Evolutionary conservation across 306 rosid genomes (phyloP), one percentile per base, ranked within the genome.

Genomic region (Senna siamea): DNA sequence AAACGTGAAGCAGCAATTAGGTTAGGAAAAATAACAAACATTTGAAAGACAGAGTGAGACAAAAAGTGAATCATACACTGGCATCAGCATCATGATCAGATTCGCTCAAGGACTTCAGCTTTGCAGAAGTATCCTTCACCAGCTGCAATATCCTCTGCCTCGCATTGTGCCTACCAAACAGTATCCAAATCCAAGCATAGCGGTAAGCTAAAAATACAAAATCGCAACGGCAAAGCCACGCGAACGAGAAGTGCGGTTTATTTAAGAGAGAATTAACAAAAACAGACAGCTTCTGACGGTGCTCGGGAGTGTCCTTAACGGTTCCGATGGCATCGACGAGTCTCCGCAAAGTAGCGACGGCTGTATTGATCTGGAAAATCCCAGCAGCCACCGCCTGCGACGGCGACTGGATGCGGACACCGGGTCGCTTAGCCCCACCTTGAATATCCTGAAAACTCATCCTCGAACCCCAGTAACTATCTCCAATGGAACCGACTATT

Each of bases 361-460:
- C 87, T 11, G 94, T 88, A 78, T 91, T 91, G 82, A 91, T 87
- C 92, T 91, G 94, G 81, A 87, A 91, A 77, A 91, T 88, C 41
- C 87, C 92, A 40, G 94, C 87, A 5, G 94, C 90, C 43, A 91
- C 76, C 38, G 87, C 92, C 78, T 88, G 96, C 9, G 93, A 78
- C 20, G 82, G 91, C 51, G 73, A 51, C 57, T 34, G 30, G 22
- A 20, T 68, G 50, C 60, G 73, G 3, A 30, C 9, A 34, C 3
- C 18, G 7, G 73, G 60, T 34, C 60, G 32, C 60, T 11, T 50
- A 46, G 60, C 18, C 48, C 61, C 47, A 12, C 47, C 73, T 38
- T 68, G 60, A 6, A 68, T 10, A 32, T 68, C 73, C 19, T 68
- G 73, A 68, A 68, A 68, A 68, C 73, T 68, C 73, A 68, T 68